These are phyloP conservation scores for Chrysanthemum makinoi DNA, from an alignment of 129 eudicot genomes.

Conservation along the genomic window DNA sequence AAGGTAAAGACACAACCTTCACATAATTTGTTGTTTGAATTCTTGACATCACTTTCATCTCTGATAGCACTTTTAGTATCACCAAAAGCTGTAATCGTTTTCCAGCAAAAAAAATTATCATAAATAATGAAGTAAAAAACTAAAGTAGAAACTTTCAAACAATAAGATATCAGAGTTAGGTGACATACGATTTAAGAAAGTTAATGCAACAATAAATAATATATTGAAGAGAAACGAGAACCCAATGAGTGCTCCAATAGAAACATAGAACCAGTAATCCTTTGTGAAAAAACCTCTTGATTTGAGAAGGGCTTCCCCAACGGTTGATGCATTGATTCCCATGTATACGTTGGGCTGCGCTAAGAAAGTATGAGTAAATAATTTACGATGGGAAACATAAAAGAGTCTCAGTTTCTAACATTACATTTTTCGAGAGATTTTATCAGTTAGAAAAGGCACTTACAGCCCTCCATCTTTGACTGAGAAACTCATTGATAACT, in stretches of 20 bases:
- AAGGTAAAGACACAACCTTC: conserved; percentile 27
- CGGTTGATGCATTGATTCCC: conserved; percentile 47
- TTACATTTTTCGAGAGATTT: neutral
- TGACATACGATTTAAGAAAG: conserved; percentile 68
- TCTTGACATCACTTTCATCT: conserved; percentile 35
- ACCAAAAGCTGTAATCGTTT: conserved; percentile 50
- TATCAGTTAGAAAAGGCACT: conserved; percentile 18
- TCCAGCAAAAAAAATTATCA: neutral
- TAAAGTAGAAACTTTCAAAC: neutral
- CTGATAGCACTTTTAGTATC: conserved; percentile 45
- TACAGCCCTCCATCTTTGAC: conserved; percentile 70
- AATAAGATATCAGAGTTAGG: neutral
- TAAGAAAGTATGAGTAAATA: neutral
- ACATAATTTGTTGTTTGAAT: conserved; percentile 17
- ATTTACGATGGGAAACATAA: neutral
- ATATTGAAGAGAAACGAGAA: conserved; percentile 79
- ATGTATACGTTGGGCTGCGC: conserved; percentile 57
- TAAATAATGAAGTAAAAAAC: conserved; percentile 11
- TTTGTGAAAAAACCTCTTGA: conserved; percentile 58
- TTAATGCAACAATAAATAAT: conserved; percentile 56
- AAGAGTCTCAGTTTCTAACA: neutral
- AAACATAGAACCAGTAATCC: conserved; percentile 67
- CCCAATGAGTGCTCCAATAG: conserved; percentile 63
- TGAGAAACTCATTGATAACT: conserved; percentile 68
- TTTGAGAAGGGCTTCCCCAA: conserved; percentile 69